Evolutionary conservation across 768 basidiomycete genomes (phyloP).

Genomic region (Boletellus ananiceps): DNA sequence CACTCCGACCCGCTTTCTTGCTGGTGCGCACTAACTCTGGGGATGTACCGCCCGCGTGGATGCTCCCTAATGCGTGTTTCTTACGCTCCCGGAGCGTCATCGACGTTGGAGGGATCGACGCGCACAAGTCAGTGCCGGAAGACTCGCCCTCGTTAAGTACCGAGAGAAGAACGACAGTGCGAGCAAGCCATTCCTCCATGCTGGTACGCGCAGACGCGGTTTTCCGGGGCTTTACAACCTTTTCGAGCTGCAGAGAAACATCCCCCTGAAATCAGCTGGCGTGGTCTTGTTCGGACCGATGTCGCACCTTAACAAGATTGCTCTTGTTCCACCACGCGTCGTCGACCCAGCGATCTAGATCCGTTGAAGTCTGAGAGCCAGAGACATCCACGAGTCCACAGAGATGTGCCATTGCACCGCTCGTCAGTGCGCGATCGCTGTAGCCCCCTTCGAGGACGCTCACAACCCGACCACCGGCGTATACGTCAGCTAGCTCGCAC

Average conservation of each 20-base stretch:
- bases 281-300: not conserved
- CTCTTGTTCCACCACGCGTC: conserved; percentile 60
- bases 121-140: not conserved
- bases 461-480: conserved; percentile 66
- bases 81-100: conserved; percentile 50
- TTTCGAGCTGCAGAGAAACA: conserved; percentile 48
- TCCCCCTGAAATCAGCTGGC: not conserved
- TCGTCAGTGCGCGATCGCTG: conserved; percentile 81
- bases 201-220: conserved; percentile 33
- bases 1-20: conserved; percentile 2
- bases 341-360: conserved; percentile 29
- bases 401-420: conserved; percentile 80
- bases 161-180: conserved; percentile 35
- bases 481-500: conserved; percentile 55
- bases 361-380: not conserved
- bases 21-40: not conserved
- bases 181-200: conserved; percentile 55
- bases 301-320: conserved; percentile 52
- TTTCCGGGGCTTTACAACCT: conserved; percentile 55
- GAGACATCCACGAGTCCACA: conserved; percentile 48
- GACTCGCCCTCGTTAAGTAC: conserved; percentile 8
- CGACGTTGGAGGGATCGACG: conserved; percentile 33
- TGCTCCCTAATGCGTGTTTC: conserved; percentile 13
- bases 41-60: not conserved
- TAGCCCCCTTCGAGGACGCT: conserved; percentile 96